Conservation (phyloP, 257 asterid species). For the Solanum ossicruentum region DNA sequence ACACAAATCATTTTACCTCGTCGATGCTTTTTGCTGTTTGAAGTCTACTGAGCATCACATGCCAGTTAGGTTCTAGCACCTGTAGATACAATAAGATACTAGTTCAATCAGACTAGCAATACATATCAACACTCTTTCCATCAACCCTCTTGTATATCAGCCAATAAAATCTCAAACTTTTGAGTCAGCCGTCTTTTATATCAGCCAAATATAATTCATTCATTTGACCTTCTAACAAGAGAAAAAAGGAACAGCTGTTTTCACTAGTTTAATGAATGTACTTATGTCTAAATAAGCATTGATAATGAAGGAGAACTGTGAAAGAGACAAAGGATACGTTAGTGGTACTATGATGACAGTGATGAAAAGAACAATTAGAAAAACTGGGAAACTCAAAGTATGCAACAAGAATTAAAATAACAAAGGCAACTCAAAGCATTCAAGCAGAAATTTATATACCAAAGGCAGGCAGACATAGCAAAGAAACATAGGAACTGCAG, state of each 20-base stretch:
- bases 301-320: neutral
- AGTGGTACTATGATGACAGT: neutral
- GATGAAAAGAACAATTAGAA: neutral
- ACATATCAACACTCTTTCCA: neutral
- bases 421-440: neutral
- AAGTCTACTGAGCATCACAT: constrained; percentile 79
- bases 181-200: neutral
- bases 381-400: neutral
- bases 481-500: constrained; percentile 67
- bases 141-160: neutral
- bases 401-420: neutral
- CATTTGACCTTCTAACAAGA: neutral
- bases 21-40: constrained; percentile 94
- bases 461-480: constrained; percentile 36
- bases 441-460: neutral
- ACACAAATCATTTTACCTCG: constrained; percentile 38
- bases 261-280: neutral
- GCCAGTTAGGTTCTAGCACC: constrained; percentile 99
- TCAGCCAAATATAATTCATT: neutral
- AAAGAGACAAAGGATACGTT: neutral
- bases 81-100: constrained; percentile 13
- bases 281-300: neutral
- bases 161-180: neutral
- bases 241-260: neutral
- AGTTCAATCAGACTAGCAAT: neutral